A percentile compares a stretch with the other conserved stretches of the same genome.
Conservation (phyloP, 768 basidiomycete genomes). For the Boletus eberwhitei region DNA sequence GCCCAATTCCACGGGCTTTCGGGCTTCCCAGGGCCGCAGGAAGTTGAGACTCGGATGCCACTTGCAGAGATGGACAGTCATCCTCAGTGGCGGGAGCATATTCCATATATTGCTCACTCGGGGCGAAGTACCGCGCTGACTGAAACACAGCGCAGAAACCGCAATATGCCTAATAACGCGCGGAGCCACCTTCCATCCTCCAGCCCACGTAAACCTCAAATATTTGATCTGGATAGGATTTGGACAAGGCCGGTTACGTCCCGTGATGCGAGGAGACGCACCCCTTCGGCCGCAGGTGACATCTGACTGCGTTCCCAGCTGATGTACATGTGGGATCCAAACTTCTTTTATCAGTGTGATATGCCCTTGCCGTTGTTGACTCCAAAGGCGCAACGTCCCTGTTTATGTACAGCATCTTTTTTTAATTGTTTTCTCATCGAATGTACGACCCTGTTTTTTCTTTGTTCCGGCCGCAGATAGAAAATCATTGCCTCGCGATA, state of each 20-base stretch:
- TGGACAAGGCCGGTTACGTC: slow-evolving; percentile 22
- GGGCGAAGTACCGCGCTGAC: neutral
- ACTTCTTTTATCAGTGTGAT: slow-evolving; percentile 11
- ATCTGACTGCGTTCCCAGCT: slow-evolving; percentile 17
- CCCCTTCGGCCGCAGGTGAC: slow-evolving; percentile 32
- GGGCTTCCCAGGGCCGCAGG: slow-evolving; percentile 24
- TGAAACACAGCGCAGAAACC: slow-evolving; percentile 5
- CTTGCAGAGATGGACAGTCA: slow-evolving; percentile 6
- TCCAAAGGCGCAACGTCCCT: neutral
- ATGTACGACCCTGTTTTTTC: slow-evolving; percentile 11
- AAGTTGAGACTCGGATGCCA: slow-evolving; percentile 2
- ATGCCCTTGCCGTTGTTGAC: neutral
- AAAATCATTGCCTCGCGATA: neutral
- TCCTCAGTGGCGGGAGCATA: slow-evolving; percentile 7
- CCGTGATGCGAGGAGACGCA: slow-evolving; percentile 29
- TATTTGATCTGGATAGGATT: slow-evolving; percentile 22
- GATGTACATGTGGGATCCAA: slow-evolving; percentile 8
- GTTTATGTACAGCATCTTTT: slow-evolving; percentile 8
- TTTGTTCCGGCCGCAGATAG: slow-evolving; percentile 1
- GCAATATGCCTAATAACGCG: slow-evolving; percentile 12
- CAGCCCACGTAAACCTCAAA: slow-evolving; percentile 18
- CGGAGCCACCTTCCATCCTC: slow-evolving; percentile 14
- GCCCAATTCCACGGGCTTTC: slow-evolving; percentile 24
- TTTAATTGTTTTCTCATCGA: slow-evolving; percentile 9
- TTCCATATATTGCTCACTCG: slow-evolving; percentile 1